Base-by-base conservation (phyloP, 257 asterid species). In the Jacaranda mimosifolia region DNA sequence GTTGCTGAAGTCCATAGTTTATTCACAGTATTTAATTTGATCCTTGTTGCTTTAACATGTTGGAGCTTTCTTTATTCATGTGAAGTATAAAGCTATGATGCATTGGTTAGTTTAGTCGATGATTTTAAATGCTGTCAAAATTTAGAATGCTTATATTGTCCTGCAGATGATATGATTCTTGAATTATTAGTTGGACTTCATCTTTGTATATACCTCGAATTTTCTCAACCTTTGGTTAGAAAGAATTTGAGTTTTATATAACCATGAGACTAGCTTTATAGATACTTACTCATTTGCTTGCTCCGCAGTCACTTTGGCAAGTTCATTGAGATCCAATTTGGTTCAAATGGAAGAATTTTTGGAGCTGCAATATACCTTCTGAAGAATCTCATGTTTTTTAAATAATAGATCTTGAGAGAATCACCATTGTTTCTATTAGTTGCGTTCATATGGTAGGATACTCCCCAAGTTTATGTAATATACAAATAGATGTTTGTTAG, bases 361-460 rank as follows among this genome's bases (percentile, higher is more conserved):
- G 99, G 99, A 62, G 99, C 99, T 87, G 98, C 99, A 83, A 93
- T 96, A 52, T 96, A 96, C 85, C 96, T 96, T 69, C 89, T 96
- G 74, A 98, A 96, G 87, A 98, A 51, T 96, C 99, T 63, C 99
- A 98, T 55, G 99, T 93, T 71, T 97, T 96, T 83, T 98, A 96
- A 86, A 92, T 96, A 82, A 90, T 97, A 70, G 92, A 96, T 75
- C 97, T 96, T 6, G 98, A 96, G 85, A 93, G 98, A 84, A 96
- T 80, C 91, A 93, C 78, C 99, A 96, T 87, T 89, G 96, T 88
- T 96, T 93, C 86, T 96, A 96, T 84, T 98, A 96, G 89, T 79
- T 96, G 89, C 93, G 99, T 80, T 95, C 97, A 62, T 93, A 96
- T 82, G 97, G 91, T 82, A 79, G 51, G 99, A 98, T 96, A 95